phyloP scores from a whole-genome alignment of 116 monocot species.

The Zostera marina region DNA sequence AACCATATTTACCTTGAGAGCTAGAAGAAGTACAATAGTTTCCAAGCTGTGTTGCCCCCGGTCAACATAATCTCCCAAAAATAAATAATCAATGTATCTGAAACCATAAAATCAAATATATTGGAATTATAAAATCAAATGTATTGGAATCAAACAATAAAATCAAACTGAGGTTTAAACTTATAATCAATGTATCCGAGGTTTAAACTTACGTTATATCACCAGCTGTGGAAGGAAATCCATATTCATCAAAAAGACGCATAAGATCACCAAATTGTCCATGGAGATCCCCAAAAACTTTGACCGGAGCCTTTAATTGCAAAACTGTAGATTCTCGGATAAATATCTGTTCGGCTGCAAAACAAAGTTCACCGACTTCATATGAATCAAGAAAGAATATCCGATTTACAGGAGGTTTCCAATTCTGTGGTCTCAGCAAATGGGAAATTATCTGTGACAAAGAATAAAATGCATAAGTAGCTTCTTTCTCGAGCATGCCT shows the following conservation, averaged over 20 bases:
- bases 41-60: constrained; percentile 98
- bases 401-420: constrained; percentile 82
- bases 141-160: neutral
- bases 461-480: constrained; percentile 1
- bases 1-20: constrained; percentile 60
- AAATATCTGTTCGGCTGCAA: constrained; percentile 95
- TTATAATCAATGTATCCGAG: too few relatives aligned
- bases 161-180: neutral
- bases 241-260: constrained; percentile 99
- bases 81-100: constrained; percentile 98
- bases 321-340: constrained; percentile 94
- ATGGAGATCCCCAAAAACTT: constrained; percentile 98
- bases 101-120: constrained; percentile 1
- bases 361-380: constrained; percentile 97
- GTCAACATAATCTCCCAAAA: constrained; percentile 99
- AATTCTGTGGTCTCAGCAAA: constrained; percentile 73
- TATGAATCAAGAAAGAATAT: constrained; percentile 84
- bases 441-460: constrained; percentile 68
- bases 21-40: constrained; percentile 88
- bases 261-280: constrained; percentile 96
- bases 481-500: neutral
- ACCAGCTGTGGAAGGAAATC: constrained; percentile 93
- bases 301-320: constrained; percentile 87
- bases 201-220: constrained; percentile 81
- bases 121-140: neutral